Percentiles rank a stretch among this genome's conserved stretches.
Conservation (phyloP, 345 rosid species). For the Stellera chamaejasme region DNA sequence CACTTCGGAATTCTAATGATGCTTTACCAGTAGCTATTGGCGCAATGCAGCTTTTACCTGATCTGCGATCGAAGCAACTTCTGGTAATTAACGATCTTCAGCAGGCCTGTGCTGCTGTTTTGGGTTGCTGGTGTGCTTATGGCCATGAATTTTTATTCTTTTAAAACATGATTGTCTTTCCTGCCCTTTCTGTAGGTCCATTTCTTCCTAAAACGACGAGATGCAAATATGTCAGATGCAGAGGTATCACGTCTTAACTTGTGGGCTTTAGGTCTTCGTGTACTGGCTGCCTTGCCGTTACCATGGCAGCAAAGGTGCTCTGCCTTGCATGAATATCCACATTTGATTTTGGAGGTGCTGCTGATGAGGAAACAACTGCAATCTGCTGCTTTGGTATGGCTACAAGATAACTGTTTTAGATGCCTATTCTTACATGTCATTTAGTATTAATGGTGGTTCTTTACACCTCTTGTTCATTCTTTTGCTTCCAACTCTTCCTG, state of each 20-base stretch:
- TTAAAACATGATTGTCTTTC: conserved; percentile 12
- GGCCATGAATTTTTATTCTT: conserved; percentile 2
- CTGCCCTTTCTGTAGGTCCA: conserved; percentile 60
- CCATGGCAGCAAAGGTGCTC: conserved; percentile 99
- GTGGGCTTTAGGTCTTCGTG: conserved; percentile 98
- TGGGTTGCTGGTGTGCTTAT: conserved; percentile 3
- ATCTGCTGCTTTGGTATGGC: conserved; percentile 77
- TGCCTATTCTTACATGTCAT: conserved; percentile 2
- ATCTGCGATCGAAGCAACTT: conserved; percentile 94
- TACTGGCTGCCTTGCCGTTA: conserved; percentile 88
- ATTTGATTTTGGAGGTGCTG: conserved; percentile 86
- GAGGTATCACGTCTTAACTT: conserved; percentile 87
- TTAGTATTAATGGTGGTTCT: background rate
- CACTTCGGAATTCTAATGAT: conserved; percentile 83
- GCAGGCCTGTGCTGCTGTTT: conserved; percentile 2
- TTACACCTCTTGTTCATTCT: background rate
- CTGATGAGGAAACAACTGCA: conserved; percentile 94
- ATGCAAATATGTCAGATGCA: conserved; percentile 68
- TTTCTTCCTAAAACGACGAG: conserved; percentile 86
- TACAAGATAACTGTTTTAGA: conserved; percentile 1
- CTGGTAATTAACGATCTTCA: conserved; percentile 42
- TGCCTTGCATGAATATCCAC: conserved; percentile 93
- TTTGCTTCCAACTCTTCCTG: conserved; percentile 5
- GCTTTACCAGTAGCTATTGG: conserved; percentile 96
- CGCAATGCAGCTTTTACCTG: conserved; percentile 94